These are phyloP conservation scores for Sistotremastrum niveocremeum DNA, from an alignment of 768 basidiomycete species.

Conservation along the genomic window DNA sequence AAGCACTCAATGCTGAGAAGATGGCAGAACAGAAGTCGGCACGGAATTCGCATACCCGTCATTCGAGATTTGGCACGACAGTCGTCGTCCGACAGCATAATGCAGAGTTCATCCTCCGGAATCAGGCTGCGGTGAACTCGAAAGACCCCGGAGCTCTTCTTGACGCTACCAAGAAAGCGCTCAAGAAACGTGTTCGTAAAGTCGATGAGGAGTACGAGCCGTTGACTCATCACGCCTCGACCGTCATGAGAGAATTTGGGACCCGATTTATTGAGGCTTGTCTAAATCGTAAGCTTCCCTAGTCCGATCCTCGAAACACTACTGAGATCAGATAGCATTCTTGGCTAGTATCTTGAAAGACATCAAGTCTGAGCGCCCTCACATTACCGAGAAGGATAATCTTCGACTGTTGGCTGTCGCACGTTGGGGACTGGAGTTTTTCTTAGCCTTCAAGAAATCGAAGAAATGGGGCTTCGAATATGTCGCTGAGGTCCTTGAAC, in stretches of 20 bases:
- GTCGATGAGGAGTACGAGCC: constrained; percentile 64
- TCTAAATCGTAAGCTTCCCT: constrained; percentile 65
- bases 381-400: constrained; percentile 92
- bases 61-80: constrained; percentile 95
- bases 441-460: constrained; percentile 38
- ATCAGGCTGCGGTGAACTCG: constrained; percentile 71
- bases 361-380: constrained; percentile 81
- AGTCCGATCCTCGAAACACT: constrained; percentile 7
- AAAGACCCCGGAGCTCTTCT: constrained; percentile 54
- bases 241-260: constrained; percentile 54
- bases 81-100: constrained; percentile 60
- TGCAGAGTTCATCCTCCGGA: constrained; percentile 55
- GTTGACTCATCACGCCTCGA: constrained; percentile 41
- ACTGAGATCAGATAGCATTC: constrained; percentile 48
- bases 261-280: constrained; percentile 64
- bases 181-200: constrained; percentile 42
- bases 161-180: constrained; percentile 54
- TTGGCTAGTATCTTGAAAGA: constrained; percentile 77
- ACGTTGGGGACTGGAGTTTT: constrained; percentile 89
- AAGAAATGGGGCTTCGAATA: constrained; percentile 52
- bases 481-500: constrained; percentile 76
- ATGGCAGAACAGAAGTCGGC: constrained; percentile 40
- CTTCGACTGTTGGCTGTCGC: constrained; percentile 76
- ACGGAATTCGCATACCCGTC: constrained; percentile 55
- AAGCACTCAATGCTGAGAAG: constrained; percentile 63